Conservation (phyloP, 148 eudicot genomes). For the Vaccinium darrowii region DNA sequence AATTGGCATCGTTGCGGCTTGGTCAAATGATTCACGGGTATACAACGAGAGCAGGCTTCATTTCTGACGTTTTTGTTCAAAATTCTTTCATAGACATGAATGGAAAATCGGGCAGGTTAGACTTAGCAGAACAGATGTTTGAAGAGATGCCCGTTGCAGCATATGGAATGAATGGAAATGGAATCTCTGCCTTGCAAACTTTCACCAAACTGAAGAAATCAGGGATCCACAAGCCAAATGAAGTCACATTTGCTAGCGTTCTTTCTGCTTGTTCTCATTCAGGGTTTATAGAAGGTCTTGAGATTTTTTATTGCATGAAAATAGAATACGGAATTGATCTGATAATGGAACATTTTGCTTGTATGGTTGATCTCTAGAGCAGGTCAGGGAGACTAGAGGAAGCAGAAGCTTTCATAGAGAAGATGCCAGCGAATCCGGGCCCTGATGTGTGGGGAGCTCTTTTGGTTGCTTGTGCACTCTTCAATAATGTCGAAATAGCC, state of each 20-base stretch:
- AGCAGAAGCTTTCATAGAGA: conserved; percentile 20
- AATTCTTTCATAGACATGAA: conserved; percentile 15
- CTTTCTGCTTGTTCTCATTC: conserved; percentile 33
- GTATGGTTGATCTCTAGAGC: conserved; percentile 27
- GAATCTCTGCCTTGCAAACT: conserved; percentile 11
- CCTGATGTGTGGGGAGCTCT: conserved; percentile 26
- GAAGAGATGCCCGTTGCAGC: conserved; percentile 20
- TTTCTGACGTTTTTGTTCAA: conserved; percentile 12
- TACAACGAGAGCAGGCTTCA: conserved; percentile 1
- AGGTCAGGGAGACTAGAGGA: conserved; percentile 29
- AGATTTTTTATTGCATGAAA: conserved; percentile 17
- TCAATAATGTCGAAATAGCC: conserved; percentile 19
- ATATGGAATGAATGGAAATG: conserved; percentile 23
- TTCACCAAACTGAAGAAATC: conserved; percentile 15
- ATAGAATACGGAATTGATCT: conserved; percentile 12
- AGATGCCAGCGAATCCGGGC: conserved; percentile 25
- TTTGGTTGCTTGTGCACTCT: conserved; percentile 22
- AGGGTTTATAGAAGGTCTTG: conserved; percentile 23
- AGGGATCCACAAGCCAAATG: conserved; percentile 15
- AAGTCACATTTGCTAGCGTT: conserved; percentile 20
- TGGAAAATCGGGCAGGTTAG: conserved; percentile 14
- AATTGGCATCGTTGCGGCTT: neutral
- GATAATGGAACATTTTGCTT: conserved; percentile 24
- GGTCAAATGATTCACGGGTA: conserved; percentile 19
- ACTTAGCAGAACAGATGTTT: conserved; percentile 11